Evolutionary conservation across 2,329 filamentous ascomycete genomes (phyloP), one percentile per base, ranked within the genome.

Genomic region (Clonostachys sp.): DNA sequence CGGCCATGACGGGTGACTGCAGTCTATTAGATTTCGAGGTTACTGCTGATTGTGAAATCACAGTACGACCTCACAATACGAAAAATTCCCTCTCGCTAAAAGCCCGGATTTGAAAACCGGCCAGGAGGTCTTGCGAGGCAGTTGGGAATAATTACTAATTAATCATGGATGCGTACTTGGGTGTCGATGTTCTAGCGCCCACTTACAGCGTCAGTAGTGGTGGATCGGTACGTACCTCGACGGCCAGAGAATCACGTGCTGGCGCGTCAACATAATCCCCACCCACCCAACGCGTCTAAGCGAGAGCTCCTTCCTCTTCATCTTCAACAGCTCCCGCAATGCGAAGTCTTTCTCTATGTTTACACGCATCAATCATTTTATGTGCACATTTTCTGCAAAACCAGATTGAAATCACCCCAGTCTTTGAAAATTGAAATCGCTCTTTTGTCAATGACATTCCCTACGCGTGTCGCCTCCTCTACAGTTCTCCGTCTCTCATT

Each of bases 401-500:
- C 24, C 24, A 30, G 24, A 3, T 30, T 30, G 24, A 4, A 30
- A 30, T 30, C 24, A 30, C 24, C 56, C 52, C 47, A 47, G 16
- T 20, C 33, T 20, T 18, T 20, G 20, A 12, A 42, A 42, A n/a
- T 17, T 12, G 5, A 10, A 20, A 24, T 20, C 16, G 17, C 41
- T 12, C 8, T 16, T 42, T 42, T 17, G 12, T 42, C 20, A 30
- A 17, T 30, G n/a, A 8, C 24, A 44, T 44, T 45, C 48, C 47
- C 50, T 18, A 58, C 76, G 86, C 88, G 87, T 78, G 71, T 73
- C 82, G 83, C 87, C 84, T 84, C 83, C 86, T 80, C 74, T 65
- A 86, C 78, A 90, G 89, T 90, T 80, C 79, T 84, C 84, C 87
- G 82, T 78, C 74, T 73, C 75, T 74, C 74, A 72, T 86, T 84